phyloP scores from a whole-genome alignment of 1,284 basidiomycete genomes.

The Boletus chippewaensis region DNA sequence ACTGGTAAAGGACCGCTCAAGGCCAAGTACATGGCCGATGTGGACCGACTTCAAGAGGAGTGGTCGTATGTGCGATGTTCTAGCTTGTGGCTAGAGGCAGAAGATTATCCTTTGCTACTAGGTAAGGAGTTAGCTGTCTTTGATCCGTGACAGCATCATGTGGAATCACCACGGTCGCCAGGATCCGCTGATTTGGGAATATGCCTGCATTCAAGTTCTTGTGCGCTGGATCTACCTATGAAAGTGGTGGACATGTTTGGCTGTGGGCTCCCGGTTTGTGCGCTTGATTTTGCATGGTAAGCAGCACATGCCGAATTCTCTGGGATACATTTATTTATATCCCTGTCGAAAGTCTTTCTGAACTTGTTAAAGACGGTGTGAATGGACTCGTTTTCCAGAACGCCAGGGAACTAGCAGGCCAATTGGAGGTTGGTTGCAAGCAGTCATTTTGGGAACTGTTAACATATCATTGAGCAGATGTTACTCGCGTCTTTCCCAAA shows the following conservation, averaged over 20 bases:
- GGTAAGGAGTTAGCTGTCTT: slow-evolving; percentile 40
- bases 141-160: slow-evolving; percentile 3
- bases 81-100: slow-evolving; percentile 82
- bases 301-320: slow-evolving; percentile 19
- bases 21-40: slow-evolving; percentile 64
- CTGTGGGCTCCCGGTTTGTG: slow-evolving; percentile 89
- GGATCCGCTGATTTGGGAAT: slow-evolving; percentile 92
- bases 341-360: slow-evolving; percentile 55
- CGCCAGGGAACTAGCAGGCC: slow-evolving; percentile 62
- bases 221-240: slow-evolving; percentile 93
- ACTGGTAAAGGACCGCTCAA: slow-evolving; percentile 90
- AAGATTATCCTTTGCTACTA: slow-evolving; percentile 80
- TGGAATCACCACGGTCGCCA: slow-evolving; percentile 25
- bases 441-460: not conserved
- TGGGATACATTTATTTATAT: slow-evolving; percentile 3
- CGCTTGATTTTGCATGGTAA: slow-evolving; percentile 81
- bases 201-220: slow-evolving; percentile 86
- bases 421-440: slow-evolving; percentile 53
- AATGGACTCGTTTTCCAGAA: slow-evolving; percentile 80
- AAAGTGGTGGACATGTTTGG: slow-evolving; percentile 99
- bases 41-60: slow-evolving; percentile 48
- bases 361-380: slow-evolving; percentile 77
- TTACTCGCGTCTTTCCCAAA: slow-evolving; percentile 59
- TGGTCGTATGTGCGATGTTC: slow-evolving; percentile 84
- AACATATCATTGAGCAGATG: slow-evolving; percentile 33